Conservation (phyloP, 225 moss, liverwort and hornwort genomes). For the Sphagnum contortum region DNA sequence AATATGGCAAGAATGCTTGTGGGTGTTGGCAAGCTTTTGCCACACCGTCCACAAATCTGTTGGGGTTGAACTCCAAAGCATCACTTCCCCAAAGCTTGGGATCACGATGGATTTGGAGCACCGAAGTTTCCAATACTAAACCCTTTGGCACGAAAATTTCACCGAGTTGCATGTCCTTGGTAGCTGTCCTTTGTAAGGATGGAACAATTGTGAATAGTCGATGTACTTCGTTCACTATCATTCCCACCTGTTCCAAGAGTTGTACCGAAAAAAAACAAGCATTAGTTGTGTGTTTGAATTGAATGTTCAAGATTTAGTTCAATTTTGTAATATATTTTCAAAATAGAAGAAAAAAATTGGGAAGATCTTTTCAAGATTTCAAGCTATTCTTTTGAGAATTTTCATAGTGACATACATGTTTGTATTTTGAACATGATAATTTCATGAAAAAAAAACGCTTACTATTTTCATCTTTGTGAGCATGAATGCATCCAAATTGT, state of each 20-base stretch:
- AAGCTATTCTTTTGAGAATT: no score
- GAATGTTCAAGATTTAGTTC: no score
- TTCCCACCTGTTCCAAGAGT: slow-evolving; percentile 21
- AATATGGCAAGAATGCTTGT: slow-evolving; percentile 16
- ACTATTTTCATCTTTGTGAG: slow-evolving; percentile 5
- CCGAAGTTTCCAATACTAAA: slow-evolving; percentile 17
- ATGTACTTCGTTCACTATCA: slow-evolving; percentile 34
- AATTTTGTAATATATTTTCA: no score
- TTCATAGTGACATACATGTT: no score
- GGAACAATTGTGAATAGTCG: slow-evolving; percentile 24
- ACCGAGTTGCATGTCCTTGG: slow-evolving; percentile 20
- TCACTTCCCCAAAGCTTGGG: slow-evolving; percentile 31
- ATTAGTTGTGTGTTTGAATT: no score
- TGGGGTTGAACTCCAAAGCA: slow-evolving; percentile 17
- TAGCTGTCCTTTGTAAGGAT: slow-evolving; percentile 8
- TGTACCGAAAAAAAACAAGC: no score
- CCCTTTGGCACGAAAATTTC: slow-evolving; percentile 20
- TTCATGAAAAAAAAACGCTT: neutral
- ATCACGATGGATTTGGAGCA: slow-evolving; percentile 21
- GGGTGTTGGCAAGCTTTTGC: slow-evolving; percentile 5
- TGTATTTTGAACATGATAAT: no score
- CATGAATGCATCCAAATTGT: neutral
- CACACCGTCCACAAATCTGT: slow-evolving; percentile 20
- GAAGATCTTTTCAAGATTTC: no score
- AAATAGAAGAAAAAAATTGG: no score